Percentiles rank a stretch among this genome's conserved stretches.
Conservation (phyloP, 495 filamentous ascomycete species). For the Neurospora sp. region DNA sequence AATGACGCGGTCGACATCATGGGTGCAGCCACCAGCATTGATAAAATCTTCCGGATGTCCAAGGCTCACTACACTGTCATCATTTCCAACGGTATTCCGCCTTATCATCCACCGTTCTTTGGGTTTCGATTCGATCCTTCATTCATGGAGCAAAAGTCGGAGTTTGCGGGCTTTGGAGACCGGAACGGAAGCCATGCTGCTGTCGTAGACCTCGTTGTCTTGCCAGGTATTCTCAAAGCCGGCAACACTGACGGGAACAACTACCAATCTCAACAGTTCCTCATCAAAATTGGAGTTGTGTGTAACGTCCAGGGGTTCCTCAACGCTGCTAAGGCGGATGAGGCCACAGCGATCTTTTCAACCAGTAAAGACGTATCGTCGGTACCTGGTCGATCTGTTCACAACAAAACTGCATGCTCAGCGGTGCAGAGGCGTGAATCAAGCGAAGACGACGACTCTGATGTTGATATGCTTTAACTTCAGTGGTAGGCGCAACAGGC, state of each 20-base stretch:
- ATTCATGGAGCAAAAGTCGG: not conserved
- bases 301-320: not conserved
- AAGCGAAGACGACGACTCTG: too few relatives aligned
- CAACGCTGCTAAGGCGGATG: too few relatives aligned
- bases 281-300: constrained; percentile 6
- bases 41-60: constrained; percentile 4
- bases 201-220: constrained; percentile 1
- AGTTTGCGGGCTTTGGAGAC: not conserved
- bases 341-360: too few relatives aligned
- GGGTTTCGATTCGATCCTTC: constrained; percentile 2
- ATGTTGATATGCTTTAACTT: too few relatives aligned
- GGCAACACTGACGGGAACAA: constrained; percentile 5
- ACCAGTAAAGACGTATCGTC: too few relatives aligned
- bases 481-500: too few relatives aligned
- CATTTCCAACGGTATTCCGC: not conserved
- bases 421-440: too few relatives aligned
- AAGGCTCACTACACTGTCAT: constrained; percentile 6
- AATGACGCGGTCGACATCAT: not conserved
- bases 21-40: not conserved
- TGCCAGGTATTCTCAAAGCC: constrained; percentile 8
- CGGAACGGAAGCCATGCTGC: not conserved
- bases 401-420: too few relatives aligned
- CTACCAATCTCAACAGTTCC: constrained; percentile 1
- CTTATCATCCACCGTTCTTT: not conserved
- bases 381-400: too few relatives aligned